Base-by-base conservation (phyloP, 257 asterid genomes). In the Mitragyna speciosa region DNA sequence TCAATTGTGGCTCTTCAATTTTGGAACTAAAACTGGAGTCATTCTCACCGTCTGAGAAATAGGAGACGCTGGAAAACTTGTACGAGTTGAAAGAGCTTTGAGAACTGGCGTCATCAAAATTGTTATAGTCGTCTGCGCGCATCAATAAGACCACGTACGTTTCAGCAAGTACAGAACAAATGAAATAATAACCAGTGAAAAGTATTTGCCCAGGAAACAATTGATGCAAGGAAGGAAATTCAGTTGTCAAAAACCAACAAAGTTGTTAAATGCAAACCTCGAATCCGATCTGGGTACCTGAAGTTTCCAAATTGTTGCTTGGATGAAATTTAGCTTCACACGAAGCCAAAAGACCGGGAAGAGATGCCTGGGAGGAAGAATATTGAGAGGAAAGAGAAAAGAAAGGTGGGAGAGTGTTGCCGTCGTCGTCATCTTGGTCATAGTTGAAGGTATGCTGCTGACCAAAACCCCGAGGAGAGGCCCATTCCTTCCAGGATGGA, bases 361-460 rank as follows among this genome's bases (percentile, higher is more conserved):
- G 87, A 79, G 97, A 93, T 61, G 82, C 88, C 41, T 82, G 87
- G 31, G 97, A 91, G 69, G 97, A 92, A 79, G 94, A 88, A 41
- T 73, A 15, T 61, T 61, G 78, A 66, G 91, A 90, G 71, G 93
- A 87, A 78, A 74, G 36, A 61, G 85, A 68, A 63, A 88, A 82
- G 77, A 90, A 90, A 65, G 93, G 91, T 80, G 85, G 89, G 79
- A 41, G 90, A 65, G 78, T 80, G 36, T 76, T 89, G 52, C 14
- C 79, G 70, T 89, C 89, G 47, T 89, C 89, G 36, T 89, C 88
- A 24, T 85, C 88, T 0, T 90, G 87, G 10, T 73, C 78, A 48
- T 85, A 84, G 70, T 70, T 61, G 83, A 86, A 89, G 82, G 91
- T 88, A 61, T 85, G 88, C 83, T 87, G 91, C 78, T 86, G 85